Conservation (phyloP, 176 grass and related monocot genomes). For the Chloris gayana region DNA sequence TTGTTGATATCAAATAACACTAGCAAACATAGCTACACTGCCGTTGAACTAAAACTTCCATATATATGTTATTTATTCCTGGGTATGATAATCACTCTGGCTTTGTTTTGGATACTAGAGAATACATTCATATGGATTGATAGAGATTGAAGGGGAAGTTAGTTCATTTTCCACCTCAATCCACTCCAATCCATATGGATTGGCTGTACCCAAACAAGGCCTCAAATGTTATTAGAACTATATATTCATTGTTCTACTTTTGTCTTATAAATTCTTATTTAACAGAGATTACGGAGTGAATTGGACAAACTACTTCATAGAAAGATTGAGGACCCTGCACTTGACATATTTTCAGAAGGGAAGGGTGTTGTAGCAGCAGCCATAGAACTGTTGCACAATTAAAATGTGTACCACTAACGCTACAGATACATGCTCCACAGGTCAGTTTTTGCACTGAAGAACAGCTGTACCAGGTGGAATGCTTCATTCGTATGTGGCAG, state of each 20-base stretch:
- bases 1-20: neutral
- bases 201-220: no score
- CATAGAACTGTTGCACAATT: slow-evolving; percentile 83
- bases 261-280: neutral
- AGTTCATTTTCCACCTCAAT: no score
- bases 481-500: neutral
- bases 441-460: neutral
- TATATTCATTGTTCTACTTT: neutral
- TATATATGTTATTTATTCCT: neutral
- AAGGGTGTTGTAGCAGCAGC: slow-evolving; percentile 82
- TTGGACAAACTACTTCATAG: slow-evolving; percentile 84
- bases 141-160: no score
- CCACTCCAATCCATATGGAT: no score
- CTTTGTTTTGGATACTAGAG: no score
- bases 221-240: neutral
- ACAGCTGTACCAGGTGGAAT: neutral
- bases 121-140: no score
- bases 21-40: neutral
- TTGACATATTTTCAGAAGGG: slow-evolving; percentile 79
- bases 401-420: slow-evolving; percentile 54
- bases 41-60: neutral
- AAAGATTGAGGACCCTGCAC: slow-evolving; percentile 81
- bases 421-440: neutral
- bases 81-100: neutral
- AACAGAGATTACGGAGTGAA: slow-evolving; percentile 86